These are phyloP conservation scores for Colletotrichum sp. DNA, from an alignment of 2,329 filamentous ascomycete species.

Conservation along the genomic window DNA sequence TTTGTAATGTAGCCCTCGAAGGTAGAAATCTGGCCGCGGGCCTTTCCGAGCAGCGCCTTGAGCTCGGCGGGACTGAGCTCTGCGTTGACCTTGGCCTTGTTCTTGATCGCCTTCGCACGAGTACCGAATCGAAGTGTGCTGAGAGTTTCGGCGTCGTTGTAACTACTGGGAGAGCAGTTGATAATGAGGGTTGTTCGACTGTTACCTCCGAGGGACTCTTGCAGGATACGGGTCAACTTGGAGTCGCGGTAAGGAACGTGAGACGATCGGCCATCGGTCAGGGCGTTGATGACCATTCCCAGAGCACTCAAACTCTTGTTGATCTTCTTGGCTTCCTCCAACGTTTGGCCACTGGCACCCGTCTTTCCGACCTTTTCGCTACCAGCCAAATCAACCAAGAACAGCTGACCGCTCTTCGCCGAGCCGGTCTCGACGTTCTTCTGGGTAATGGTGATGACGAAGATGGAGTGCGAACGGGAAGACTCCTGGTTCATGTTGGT, in stretches of 20 bases:
- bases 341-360: slow-evolving; percentile 92
- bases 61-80: slow-evolving; percentile 95
- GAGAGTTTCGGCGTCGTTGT: slow-evolving; percentile 95
- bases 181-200: slow-evolving; percentile 98
- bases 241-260: slow-evolving; percentile 98
- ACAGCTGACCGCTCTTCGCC: slow-evolving; percentile 94
- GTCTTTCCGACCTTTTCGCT: slow-evolving; percentile 99
- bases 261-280: slow-evolving; percentile 92
- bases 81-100: slow-evolving; percentile 99
- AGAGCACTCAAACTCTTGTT: slow-evolving; percentile 99
- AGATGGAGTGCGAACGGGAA: slow-evolving; percentile 97
- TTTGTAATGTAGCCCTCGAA: slow-evolving; percentile 87
- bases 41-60: slow-evolving; percentile 91
- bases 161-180: slow-evolving; percentile 98
- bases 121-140: slow-evolving; percentile 94
- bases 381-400: slow-evolving; percentile 96
- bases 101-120: slow-evolving; percentile 98
- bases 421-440: slow-evolving; percentile 98
- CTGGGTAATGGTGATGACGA: slow-evolving; percentile 95
- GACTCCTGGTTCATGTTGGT: slow-evolving; percentile 99
- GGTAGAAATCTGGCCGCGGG: slow-evolving; percentile 84
- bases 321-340: slow-evolving; percentile 99
- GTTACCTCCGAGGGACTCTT: slow-evolving; percentile 97
- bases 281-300: slow-evolving; percentile 93
- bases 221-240: slow-evolving; percentile 94